These are phyloP conservation scores for Papilionanthe hybrid DNA, from an alignment of 116 monocot genomes.

Conservation along the genomic window DNA sequence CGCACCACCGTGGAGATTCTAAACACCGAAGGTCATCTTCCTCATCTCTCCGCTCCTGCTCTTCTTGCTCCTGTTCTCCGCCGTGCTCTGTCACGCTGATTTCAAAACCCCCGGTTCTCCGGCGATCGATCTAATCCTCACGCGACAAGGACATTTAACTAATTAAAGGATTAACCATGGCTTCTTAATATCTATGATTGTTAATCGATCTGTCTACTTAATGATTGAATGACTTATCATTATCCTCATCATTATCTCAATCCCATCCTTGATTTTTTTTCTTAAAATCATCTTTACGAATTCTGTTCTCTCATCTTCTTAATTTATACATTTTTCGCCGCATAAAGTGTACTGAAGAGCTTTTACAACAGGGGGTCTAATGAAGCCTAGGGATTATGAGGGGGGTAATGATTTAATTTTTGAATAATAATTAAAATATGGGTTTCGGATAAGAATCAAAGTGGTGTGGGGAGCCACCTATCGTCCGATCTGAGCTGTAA, in stretches of 20 bases:
- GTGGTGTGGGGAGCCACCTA: not conserved
- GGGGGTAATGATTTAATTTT: not conserved
- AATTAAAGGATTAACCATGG: not conserved
- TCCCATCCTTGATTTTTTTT: not conserved
- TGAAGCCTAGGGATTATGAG: not conserved
- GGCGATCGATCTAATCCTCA: conserved; percentile 1
- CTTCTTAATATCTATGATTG: not conserved
- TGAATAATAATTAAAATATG: not conserved
- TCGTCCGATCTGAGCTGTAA: not conserved
- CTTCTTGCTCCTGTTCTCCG: conserved; percentile 65
- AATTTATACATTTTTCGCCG: not conserved
- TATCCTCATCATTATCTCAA: not conserved
- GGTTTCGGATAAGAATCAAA: not conserved
- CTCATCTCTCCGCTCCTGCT: conserved; percentile 83
- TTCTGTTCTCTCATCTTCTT: not conserved
- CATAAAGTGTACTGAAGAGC: not conserved
- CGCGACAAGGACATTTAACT: not conserved
- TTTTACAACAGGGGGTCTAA: not conserved
- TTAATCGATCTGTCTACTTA: not conserved
- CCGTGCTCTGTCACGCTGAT: conserved; percentile 45
- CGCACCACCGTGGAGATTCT: conserved; percentile 66
- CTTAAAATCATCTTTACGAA: not conserved
- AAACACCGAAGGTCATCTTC: conserved; percentile 82
- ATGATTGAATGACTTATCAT: not conserved
- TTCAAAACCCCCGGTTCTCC: not conserved